Percentiles rank a stretch among this genome's conserved stretches.
Evolutionary conservation across 2,329 filamentous ascomycete genomes (phyloP).

Genomic region (Ceratocystis variospora): DNA sequence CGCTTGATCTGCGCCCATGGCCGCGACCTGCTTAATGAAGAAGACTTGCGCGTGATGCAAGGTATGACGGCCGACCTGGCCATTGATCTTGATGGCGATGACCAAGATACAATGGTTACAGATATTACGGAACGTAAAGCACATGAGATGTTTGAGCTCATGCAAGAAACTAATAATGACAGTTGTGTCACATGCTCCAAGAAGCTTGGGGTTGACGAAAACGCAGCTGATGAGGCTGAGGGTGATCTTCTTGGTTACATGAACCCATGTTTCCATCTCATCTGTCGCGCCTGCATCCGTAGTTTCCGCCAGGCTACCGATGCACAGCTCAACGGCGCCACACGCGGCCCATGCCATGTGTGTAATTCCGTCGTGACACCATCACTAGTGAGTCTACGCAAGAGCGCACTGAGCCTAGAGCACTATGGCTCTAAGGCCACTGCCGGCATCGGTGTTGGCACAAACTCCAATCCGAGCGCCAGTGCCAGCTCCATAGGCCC

Average conservation of each 20-base stretch:
- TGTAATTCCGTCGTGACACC: constrained; percentile 51
- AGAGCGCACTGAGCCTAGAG: constrained; percentile 43
- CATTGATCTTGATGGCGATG: constrained; percentile 76
- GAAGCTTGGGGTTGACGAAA: constrained; percentile 44
- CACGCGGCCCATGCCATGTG: constrained; percentile 47
- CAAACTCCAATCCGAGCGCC: constrained; percentile 17
- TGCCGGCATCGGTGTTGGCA: constrained; percentile 20
- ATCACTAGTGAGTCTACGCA: constrained; percentile 53
- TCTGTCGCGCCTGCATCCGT: constrained; percentile 62
- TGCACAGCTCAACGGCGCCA: constrained; percentile 25
- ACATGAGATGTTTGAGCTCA: constrained; percentile 72
- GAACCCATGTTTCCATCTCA: constrained; percentile 73
- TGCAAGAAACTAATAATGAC: constrained; percentile 69
- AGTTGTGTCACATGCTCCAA: constrained; percentile 56
- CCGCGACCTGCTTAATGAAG: constrained; percentile 73
- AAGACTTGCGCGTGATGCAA: constrained; percentile 66
- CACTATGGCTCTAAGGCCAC: constrained; percentile 37
- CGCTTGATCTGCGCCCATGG: constrained; percentile 87
- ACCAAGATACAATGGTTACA: constrained; percentile 42
- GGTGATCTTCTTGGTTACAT: constrained; percentile 61
- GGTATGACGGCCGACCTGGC: constrained; percentile 73
- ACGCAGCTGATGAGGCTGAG: constrained; percentile 44
- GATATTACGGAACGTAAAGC: constrained; percentile 54
- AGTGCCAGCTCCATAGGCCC: not conserved
- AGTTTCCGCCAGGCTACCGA: constrained; percentile 42